Base-by-base conservation (phyloP, 2,329 filamentous ascomycete species). In the Pseudovirgaria hyperparasitica region DNA sequence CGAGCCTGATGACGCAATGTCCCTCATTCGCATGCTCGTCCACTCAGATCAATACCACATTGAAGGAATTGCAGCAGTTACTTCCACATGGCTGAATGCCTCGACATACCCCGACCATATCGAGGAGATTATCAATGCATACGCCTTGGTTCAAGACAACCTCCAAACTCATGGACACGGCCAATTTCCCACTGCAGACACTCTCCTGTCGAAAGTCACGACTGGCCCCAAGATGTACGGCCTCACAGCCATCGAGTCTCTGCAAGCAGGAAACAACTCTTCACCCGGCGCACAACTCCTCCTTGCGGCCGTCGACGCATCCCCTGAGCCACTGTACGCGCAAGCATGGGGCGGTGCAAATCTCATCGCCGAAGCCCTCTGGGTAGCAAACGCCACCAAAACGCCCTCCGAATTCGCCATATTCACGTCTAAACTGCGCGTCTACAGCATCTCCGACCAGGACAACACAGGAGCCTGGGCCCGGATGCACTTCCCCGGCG, bases 391-490 rank as follows among this genome's bases (percentile, higher is more conserved):
- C 16, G 32, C 40, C 10, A 42, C 41, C 10, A 38, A 33, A 36
- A 32, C 45, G 27, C 27, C 36, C 7, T 11, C 31, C 1, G 49
- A 58, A 2, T 45, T 52, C 3, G 39, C 41, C 0, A 29, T 25
- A 1, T 39, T 65, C n/a, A 44, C 47, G 2, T 40, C 50, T 2
- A 59, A 56, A 34, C 37, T 42, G 9, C 39, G 39, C 10, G 32
- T 35, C 7, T 42, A 42, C 24, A 45, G 64, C 16, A 68, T 70
- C 30, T 68, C 63, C 4, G 67, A 70, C 37, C 67, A 71, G 35
- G 66, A 71, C 35, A 58, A 72, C 37, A 57, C 60, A 0, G 65
- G 65, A 1, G 40, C 53, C 2, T 70, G 65, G 65, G 60, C 70
- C 22, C 57, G 66, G 5, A 37, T 48, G 11, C 51, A 52, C 2